Evolutionary conservation across 106 monocot genomes (phyloP), one percentile per base, ranked within the genome.

Genomic region (Allium fistulosum): DNA sequence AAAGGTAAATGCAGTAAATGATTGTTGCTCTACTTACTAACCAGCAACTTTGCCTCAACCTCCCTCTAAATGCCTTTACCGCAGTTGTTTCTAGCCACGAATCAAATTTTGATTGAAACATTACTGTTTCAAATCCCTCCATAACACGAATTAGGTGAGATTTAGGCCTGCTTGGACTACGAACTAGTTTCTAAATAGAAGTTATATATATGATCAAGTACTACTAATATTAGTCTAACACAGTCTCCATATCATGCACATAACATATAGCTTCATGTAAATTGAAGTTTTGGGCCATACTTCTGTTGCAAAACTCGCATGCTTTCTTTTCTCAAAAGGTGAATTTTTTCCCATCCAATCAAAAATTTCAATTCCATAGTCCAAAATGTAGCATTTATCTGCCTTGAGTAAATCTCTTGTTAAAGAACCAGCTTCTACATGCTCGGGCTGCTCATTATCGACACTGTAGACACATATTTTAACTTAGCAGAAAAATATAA

Each of bases 11-110:
- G n/a, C n/a, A n/a, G n/a, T n/a, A n/a, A n/a, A n/a, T n/a, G n/a
- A n/a, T n/a, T n/a, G n/a, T n/a, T n/a, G n/a, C n/a, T 18, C 0
- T 26, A n/a, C 28, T 58, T 52, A 53, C 72, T 69, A 10, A 91
- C 96, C 96, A 84, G 91, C 91, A 73, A 96, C 91, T 86, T 96
- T 96, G 65, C 91, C 86, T 71, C 83, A 75, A 57, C 91, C 88
- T 67, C 88, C 96, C 72, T 91, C 88, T 10, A n/a, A 91, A 78
- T 72, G 69, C 83, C 73, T 83, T 71, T 17, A 76, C 75, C 63
- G 77, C 84, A 73, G 75, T 63, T 60, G 77, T 79, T 61, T 72
- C 62, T 53, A 88, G 74, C 88, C 93, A 93, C 60, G 72, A 17
- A 47, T 70, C 72, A 80, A 85, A 85, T 64, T 83, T 80, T 53